Evolutionary conservation across 108 stramenopile genomes (phyloP), one percentile per base, ranked within the genome.

Genomic region (Cyclotella sp.): DNA sequence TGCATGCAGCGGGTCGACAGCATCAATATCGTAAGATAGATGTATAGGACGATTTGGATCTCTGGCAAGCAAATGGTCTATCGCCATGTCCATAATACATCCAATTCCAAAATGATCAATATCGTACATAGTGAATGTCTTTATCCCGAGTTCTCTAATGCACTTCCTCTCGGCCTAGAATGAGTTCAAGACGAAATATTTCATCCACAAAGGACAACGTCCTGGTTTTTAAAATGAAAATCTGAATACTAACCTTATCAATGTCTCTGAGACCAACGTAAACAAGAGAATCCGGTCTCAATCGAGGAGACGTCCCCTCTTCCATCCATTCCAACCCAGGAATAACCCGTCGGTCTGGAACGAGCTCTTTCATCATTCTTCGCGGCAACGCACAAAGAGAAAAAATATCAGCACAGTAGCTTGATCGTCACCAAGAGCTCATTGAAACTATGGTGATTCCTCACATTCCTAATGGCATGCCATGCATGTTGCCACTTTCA

Each of bases 401-500:
- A 3, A 3, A 24, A 4, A 24, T 26, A 26, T 57, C 11, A 26
- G 19, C 8, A 57, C 24, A 4, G 22, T 22, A 57, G 24, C 12
- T 5, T 26, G 24, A 1, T 24, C 22, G 24, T 21, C 19, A 57
- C 2, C 34, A 34, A 34, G 34, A 34, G 2, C 34, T 34, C 34
- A 34, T 34, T 2, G 6, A 2, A 34, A 5, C 4, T 34, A 2
- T 5, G 24, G 19, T 49, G 49, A n/a, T 49, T 49, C 19, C 60
- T 61, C 34, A 61, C 60, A 99, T 70, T 9, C 96, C 97, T 29
- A 99, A 34, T 9, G 98, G 98, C 99, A 99, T 99, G 14, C 99
- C 99, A 73, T 99, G 99, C 94, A 99, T 94, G 70, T 99, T 99
- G n/a, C 99, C 99, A 68, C 94, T 94, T 47, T 87, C 93, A 11